Evolutionary conservation across 2,329 filamentous ascomycete genomes (phyloP).

Genomic region (Clonostachys chloroleuca): DNA sequence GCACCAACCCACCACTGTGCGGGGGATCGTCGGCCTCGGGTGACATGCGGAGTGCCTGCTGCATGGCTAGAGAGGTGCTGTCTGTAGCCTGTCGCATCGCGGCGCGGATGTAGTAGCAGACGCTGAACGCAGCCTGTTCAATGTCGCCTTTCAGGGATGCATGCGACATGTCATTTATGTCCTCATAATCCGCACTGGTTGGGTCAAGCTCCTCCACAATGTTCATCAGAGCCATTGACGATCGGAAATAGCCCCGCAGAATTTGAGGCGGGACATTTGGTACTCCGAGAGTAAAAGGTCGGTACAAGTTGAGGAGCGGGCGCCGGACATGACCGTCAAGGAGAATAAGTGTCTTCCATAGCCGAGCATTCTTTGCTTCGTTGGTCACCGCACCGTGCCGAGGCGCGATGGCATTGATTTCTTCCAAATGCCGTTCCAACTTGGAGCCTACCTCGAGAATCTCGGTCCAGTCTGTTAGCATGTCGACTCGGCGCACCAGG

Average conservation of each 20-base stretch:
- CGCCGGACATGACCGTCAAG: constrained; percentile 51
- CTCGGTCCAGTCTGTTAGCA: constrained; percentile 45
- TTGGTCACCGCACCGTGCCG: constrained; percentile 31
- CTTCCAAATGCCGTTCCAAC: constrained; percentile 48
- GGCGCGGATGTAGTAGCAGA: constrained; percentile 49
- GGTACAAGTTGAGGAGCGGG: constrained; percentile 46
- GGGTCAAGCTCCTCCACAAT: constrained; percentile 52
- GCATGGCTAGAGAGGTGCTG: constrained; percentile 14
- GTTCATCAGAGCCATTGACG: constrained; percentile 49
- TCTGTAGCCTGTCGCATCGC: constrained; percentile 20
- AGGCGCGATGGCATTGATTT: constrained; percentile 48
- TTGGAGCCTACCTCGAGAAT: constrained; percentile 48
- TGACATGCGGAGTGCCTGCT: constrained; percentile 23
- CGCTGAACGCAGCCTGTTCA: constrained; percentile 47
- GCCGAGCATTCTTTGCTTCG: constrained; percentile 38
- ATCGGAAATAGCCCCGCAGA: constrained; percentile 45
- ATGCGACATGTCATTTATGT: constrained; percentile 47
- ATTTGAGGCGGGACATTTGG: constrained; percentile 45
- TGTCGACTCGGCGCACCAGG: constrained; percentile 46
- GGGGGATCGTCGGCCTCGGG: constrained; percentile 11
- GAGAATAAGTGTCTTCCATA: constrained; percentile 45
- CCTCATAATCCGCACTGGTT: constrained; percentile 35
- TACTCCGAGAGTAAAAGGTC: constrained; percentile 49
- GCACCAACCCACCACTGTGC: constrained; percentile 7
- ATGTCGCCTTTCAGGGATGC: constrained; percentile 49